Evolutionary conservation across 1,284 basidiomycete genomes (phyloP), one percentile per base, ranked within the genome.

Genomic region (Volvariella volvacea): DNA sequence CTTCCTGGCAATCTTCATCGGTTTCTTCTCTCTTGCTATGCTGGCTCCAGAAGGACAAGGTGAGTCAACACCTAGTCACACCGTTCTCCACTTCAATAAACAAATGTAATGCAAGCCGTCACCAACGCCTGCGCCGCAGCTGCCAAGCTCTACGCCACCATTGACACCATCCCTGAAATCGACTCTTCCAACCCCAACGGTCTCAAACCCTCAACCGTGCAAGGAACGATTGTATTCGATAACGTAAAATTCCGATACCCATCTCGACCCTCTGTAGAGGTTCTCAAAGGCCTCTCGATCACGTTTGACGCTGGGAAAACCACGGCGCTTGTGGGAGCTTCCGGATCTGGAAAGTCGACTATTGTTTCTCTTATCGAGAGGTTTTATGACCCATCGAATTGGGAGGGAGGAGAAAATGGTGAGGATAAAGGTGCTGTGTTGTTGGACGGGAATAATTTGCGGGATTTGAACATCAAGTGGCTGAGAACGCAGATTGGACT

Each of bases 231-330:
- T 55, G 65, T 66, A 1, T 67, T 97, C 44, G 77, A 88, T 53
- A 63, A 88, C 51, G 76, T 97, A 59, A 74, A 80, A 48, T 97
- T 98, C 73, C 83, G 73, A 60, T 99, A 99, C 60, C 94, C 94
- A 0, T 88, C 91, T 2, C 84, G 95, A 17, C 89, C 90, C 0
- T 74, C 80, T 36, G 84, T 95, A 0, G 80, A 79, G 15, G 88
- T 97, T 40, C 76, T 95, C 50, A 86, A 91, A 59, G 81, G 83
- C 30, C 62, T 90, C 31, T 70, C 66, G 17, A 60, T 90, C 50
- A 72, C 67, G 1, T 89, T 91, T 68, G 67, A 71, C 17, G 84
- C 86, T 1, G 86, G 88, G 9, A 80, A 85, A 61, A 92, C 89
- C 0, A 80, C 82, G 15, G 91, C 91, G 4, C 77, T 96, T 37